Base-by-base conservation (phyloP, 345 rosid genomes). In the Mangifera indica region DNA sequence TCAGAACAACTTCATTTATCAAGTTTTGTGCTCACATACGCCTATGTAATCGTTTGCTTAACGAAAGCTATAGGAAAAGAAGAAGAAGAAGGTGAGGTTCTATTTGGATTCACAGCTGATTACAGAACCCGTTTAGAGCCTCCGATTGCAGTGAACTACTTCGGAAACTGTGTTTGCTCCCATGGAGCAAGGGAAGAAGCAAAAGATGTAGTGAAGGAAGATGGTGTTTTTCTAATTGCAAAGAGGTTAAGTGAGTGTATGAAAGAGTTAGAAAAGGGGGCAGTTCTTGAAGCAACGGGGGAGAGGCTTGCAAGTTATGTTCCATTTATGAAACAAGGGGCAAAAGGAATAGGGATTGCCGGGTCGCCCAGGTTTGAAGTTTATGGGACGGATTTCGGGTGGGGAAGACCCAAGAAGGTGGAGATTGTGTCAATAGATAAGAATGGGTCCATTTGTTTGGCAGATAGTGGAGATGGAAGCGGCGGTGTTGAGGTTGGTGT, bases 401-500 rank as follows among this genome's bases (percentile, higher is more conserved):
- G 81, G 81, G 81, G 77, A 2, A 70, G 60, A 22, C 78, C 80
- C 1, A 14, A n/a, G 60, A 81, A 81, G n/a, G 81, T 77, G 55
- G 79, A 75, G 66, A 20, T 71, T 15, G 78, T 71, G 32, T 82
- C 83, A 3, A 69, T 78, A 0, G 83, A 82, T 53, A 60, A 22
- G 4, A 34, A 32, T 0, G 67, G 66, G 0, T 54, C 74, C 0
- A 34, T 86, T 13, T 63, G 68, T 13, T 7, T 83, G 6, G 59
- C 29, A 0, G 81, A 78, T 51, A 54, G 76, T 2, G 52, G 74
- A 61, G 76, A 80, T 22, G 85, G 72, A 21, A 49, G 53, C n/a
- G 72, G 42, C 2, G 81, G 81, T 0, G 48, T 82, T 25, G 86
- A 84, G 76, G n/a, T 82, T 21, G 87, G 81, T 5, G 46, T 84